Conservation (phyloP, 805 yeast species). For the Kazachstania viticola region DNA sequence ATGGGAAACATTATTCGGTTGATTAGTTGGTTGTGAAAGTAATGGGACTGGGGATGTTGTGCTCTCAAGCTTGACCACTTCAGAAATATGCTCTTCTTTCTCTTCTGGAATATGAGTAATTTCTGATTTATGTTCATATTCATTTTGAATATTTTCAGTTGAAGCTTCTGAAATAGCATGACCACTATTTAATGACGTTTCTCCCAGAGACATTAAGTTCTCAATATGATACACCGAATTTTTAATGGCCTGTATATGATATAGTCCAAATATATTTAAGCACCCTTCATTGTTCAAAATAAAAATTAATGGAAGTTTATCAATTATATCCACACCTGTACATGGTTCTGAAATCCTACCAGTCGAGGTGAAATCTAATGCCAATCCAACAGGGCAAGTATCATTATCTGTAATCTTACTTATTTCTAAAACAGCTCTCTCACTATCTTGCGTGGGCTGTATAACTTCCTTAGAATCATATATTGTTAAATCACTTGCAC, state of each 20-base stretch:
- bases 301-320: constrained; percentile 56
- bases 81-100: too few relatives aligned
- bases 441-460: constrained; percentile 52
- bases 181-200: too few relatives aligned
- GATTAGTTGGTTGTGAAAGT: too few relatives aligned
- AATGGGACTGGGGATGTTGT: too few relatives aligned
- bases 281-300: constrained; percentile 52
- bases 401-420: constrained; percentile 55
- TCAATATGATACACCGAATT: constrained; percentile 20
- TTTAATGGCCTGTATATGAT: constrained; percentile 42
- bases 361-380: constrained; percentile 42
- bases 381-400: constrained; percentile 59
- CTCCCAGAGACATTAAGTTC: too few relatives aligned
- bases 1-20: too few relatives aligned
- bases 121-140: too few relatives aligned
- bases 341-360: constrained; percentile 42
- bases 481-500: constrained; percentile 52
- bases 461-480: constrained; percentile 30
- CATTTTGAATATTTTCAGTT: too few relatives aligned
- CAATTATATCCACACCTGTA: constrained; percentile 43
- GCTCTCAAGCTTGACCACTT: too few relatives aligned
- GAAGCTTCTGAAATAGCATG: too few relatives aligned
- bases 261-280: constrained; percentile 53
- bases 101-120: too few relatives aligned
- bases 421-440: constrained; percentile 64